phyloP scores from a whole-genome alignment of 257 asterid species.

The Solanum peruvianum region DNA sequence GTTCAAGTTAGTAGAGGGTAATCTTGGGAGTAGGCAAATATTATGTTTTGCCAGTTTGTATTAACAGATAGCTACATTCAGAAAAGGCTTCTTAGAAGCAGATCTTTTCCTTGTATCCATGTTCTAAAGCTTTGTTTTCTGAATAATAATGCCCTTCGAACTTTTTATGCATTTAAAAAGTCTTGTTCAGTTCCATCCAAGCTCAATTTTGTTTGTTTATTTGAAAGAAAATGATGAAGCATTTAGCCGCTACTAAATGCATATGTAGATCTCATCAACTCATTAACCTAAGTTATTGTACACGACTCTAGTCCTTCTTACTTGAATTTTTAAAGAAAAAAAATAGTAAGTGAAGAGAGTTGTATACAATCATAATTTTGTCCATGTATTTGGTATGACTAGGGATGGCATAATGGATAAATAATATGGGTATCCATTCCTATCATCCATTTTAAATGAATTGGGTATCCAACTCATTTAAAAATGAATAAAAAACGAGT shows the following conservation, averaged over 20 bases:
- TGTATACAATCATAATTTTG: no score
- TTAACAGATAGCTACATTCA: background rate
- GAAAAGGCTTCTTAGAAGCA: background rate
- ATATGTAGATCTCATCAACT: background rate
- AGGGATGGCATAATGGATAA: no score
- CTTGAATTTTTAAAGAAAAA: no score
- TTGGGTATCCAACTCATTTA: no score
- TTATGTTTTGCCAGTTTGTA: background rate
- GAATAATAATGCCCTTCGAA: background rate
- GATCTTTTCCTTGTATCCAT: background rate
- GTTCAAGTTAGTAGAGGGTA: conserved; percentile 8
- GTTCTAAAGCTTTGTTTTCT: background rate
- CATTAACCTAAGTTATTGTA: background rate
- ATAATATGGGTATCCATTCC: no score
- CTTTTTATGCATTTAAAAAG: no score
- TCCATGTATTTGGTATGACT: no score
- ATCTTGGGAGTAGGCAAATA: background rate
- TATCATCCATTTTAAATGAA: no score
- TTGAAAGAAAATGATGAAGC: background rate
- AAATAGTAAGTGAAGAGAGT: no score
- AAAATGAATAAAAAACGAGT: no score
- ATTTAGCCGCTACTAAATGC: background rate
- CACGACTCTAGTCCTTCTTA: no score
- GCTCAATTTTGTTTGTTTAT: background rate
- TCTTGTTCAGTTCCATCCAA: background rate